These are phyloP conservation scores for Serendipita sp. DNA, from an alignment of 1,284 basidiomycete genomes.

Conservation along the genomic window DNA sequence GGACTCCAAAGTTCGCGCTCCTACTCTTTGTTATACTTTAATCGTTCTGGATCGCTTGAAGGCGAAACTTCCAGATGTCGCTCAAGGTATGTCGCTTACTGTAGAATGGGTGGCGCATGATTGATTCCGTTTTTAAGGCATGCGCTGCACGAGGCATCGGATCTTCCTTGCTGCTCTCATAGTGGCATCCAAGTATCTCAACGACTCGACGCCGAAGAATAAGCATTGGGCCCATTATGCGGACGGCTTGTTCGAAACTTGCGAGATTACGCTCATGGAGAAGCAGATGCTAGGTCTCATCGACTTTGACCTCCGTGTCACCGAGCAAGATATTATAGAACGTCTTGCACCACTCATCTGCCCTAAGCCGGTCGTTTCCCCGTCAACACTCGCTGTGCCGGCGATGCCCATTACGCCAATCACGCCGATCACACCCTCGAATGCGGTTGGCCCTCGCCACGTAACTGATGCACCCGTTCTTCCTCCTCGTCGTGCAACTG, in stretches of 20 bases:
- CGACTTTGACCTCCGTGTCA: conserved; percentile 79
- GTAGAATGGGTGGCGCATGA: conserved; percentile 14
- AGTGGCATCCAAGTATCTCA: conserved; percentile 93
- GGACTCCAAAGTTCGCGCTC: conserved; percentile 80
- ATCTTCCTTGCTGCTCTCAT: conserved; percentile 94
- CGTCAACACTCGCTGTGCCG: neutral
- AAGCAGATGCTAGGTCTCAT: conserved; percentile 81
- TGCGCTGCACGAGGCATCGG: conserved; percentile 86
- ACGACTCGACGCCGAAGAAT: conserved; percentile 93
- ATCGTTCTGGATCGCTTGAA: conserved; percentile 86
- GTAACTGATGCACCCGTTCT: neutral
- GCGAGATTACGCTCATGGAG: conserved; percentile 93
- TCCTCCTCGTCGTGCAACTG: neutral
- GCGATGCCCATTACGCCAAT: neutral
- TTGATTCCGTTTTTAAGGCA: conserved; percentile 32
- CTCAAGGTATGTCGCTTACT: conserved; percentile 48
- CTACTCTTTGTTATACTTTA: conserved; percentile 83
- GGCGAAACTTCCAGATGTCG: conserved; percentile 64
- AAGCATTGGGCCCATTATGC: conserved; percentile 82
- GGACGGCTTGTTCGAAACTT: conserved; percentile 46
- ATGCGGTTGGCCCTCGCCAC: neutral
- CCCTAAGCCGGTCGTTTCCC: neutral
- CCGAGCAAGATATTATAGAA: conserved; percentile 57
- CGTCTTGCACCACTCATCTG: conserved; percentile 50
- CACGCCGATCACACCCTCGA: neutral